Evolutionary conservation across 1,284 basidiomycete genomes (phyloP).

Genomic region (Marasmius fiardii): DNA sequence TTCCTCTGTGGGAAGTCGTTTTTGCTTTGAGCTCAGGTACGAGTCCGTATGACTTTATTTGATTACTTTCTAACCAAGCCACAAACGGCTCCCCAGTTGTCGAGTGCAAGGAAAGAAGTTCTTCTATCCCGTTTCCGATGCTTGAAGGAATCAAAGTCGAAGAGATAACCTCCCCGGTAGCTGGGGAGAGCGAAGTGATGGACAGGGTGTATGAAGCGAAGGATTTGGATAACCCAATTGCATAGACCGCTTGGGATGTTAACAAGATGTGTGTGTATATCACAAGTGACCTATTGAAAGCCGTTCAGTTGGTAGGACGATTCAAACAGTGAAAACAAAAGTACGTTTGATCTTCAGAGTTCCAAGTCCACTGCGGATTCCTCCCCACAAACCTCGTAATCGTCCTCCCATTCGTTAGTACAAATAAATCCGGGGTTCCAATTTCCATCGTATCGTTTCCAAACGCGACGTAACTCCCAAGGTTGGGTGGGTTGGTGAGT

Average conservation of each 20-base stretch:
- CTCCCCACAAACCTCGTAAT: slow-evolving; percentile 52
- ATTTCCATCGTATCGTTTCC: slow-evolving; percentile 17
- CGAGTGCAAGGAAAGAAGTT: slow-evolving; percentile 36
- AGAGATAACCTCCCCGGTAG: slow-evolving; percentile 52
- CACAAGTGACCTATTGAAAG: slow-evolving; percentile 49
- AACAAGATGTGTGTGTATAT: slow-evolving; percentile 61
- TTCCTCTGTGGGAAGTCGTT: slow-evolving; percentile 37
- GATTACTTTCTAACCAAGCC: slow-evolving; percentile 68
- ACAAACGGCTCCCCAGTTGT: slow-evolving; percentile 34
- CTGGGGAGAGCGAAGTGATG: slow-evolving; percentile 54
- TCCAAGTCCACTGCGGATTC: slow-evolving; percentile 63
- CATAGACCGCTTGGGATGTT: slow-evolving; percentile 54
- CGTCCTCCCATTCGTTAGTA: slow-evolving; percentile 58
- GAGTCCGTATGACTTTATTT: slow-evolving; percentile 50
- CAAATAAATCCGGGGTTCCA: slow-evolving; percentile 35
- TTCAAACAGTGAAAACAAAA: slow-evolving; percentile 17
- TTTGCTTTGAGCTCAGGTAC: slow-evolving; percentile 52
- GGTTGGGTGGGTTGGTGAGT: slow-evolving; percentile 45
- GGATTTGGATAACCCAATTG: slow-evolving; percentile 67
- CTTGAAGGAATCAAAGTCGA: slow-evolving; percentile 56
- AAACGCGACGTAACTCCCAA: slow-evolving; percentile 37
- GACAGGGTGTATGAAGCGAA: slow-evolving; percentile 63
- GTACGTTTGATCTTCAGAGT: slow-evolving; percentile 59
- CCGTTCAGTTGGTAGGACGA: slow-evolving; percentile 4
- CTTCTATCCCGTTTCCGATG: slow-evolving; percentile 44